A percentile compares a stretch with the other conserved stretches of the same genome.
phyloP scores from a whole-genome alignment of 148 eudicot species.

The Rhododendron vialii region DNA sequence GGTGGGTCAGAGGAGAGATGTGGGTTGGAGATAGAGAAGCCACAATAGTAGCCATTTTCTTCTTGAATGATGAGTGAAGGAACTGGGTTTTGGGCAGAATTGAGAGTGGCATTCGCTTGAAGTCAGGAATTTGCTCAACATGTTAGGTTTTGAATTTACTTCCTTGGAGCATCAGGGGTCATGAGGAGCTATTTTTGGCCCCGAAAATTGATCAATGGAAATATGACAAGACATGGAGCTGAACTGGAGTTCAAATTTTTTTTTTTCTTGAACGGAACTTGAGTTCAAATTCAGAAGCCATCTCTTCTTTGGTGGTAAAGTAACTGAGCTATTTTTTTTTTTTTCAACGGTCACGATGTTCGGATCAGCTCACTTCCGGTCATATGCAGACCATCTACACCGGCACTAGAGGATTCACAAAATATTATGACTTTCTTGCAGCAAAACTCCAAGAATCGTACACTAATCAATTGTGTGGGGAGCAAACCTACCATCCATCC shows the following conservation, averaged over 20 bases:
- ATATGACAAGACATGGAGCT: background rate
- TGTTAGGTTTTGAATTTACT: background rate
- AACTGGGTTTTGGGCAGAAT: background rate
- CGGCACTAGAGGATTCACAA: no score
- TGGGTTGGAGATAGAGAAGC: background rate
- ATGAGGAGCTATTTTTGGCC: background rate
- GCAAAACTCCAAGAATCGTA: no score
- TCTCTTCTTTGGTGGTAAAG: background rate
- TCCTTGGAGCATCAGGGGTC: background rate
- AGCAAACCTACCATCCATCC: no score
- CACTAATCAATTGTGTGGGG: no score
- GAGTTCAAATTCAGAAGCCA: background rate
- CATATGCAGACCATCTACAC: no score
- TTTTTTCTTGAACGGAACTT: background rate
- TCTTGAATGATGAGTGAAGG: background rate
- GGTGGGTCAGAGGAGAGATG: background rate
- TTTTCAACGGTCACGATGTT: background rate
- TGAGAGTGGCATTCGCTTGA: constrained; percentile 1
- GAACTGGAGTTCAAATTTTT: background rate
- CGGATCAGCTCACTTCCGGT: no score
- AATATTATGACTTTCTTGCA: background rate
- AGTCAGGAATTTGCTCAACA: background rate
- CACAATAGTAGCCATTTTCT: background rate
- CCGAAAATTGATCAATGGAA: background rate
- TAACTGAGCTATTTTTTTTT: background rate